Conservation (phyloP, 768 basidiomycete genomes). For the Auricularia cornea region DNA sequence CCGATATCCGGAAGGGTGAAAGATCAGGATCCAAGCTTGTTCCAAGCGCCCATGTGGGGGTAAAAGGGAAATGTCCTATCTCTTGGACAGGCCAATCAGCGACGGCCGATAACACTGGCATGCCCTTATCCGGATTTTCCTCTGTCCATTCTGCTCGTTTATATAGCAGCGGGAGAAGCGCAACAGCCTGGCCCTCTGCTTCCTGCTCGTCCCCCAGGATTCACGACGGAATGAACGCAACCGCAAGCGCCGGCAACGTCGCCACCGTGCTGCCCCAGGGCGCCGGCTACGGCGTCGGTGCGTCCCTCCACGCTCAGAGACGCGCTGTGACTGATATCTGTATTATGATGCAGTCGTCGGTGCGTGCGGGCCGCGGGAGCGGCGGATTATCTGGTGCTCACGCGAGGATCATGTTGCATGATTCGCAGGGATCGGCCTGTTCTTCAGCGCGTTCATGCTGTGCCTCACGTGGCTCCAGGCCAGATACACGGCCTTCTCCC, state of each 20-base stretch:
- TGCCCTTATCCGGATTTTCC: too few species aligned
- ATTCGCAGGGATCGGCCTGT: constrained; percentile 70
- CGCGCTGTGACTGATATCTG: not conserved
- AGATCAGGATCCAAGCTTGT: too few species aligned
- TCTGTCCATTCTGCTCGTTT: too few species aligned
- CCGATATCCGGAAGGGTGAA: too few species aligned
- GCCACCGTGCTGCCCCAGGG: constrained; percentile 56
- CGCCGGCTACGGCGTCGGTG: constrained; percentile 80
- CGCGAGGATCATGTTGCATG: not conserved
- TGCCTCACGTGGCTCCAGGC: constrained; percentile 70
- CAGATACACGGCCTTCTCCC: constrained; percentile 76
- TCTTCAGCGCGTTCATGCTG: constrained; percentile 79
- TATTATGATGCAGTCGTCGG: constrained; percentile 37
- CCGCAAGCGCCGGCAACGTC: not conserved
- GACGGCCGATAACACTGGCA: too few species aligned
- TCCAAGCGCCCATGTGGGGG: too few species aligned
- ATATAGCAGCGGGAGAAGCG: too few species aligned
- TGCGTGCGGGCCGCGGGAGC: constrained; percentile 17
- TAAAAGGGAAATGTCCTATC: too few species aligned
- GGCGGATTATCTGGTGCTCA: too few species aligned
- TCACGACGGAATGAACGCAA: not conserved
- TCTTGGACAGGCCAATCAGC: too few species aligned
- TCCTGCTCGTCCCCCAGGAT: not conserved
- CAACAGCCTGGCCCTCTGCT: too few species aligned
- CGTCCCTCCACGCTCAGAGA: constrained; percentile 11